phyloP scores from a whole-genome alignment of 768 basidiomycete species.

The Lactarius tabidus region DNA sequence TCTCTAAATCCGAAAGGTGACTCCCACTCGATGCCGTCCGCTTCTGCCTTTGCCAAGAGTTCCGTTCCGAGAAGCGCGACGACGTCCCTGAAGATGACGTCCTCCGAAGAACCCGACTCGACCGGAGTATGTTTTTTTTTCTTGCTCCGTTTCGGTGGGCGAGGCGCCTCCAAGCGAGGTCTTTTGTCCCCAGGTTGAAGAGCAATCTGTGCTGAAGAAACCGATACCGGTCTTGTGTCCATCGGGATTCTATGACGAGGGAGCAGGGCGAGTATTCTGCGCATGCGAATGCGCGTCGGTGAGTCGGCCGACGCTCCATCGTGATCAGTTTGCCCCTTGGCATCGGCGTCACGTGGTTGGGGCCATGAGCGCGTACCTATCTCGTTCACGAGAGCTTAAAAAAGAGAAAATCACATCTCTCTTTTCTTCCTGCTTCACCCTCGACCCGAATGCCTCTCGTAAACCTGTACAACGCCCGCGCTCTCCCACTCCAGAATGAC shows the following conservation, averaged over 20 bases:
- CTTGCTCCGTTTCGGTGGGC: slow-evolving; percentile 30
- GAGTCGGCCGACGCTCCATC: neutral
- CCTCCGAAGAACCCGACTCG: slow-evolving; percentile 66
- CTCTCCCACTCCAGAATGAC: neutral
- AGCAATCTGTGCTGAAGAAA: neutral
- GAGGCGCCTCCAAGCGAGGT: slow-evolving; percentile 27
- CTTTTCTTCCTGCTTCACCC: neutral
- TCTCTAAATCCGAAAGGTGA: slow-evolving; percentile 57
- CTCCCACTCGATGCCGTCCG: slow-evolving; percentile 49
- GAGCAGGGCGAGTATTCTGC: neutral
- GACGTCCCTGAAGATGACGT: slow-evolving; percentile 74
- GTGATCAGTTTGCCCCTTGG: neutral
- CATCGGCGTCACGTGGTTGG: neutral
- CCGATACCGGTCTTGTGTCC: neutral
- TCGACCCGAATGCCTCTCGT: slow-evolving; percentile 5
- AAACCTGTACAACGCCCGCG: slow-evolving; percentile 2
- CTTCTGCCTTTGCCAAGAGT: slow-evolving; percentile 46
- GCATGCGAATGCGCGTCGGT: neutral
- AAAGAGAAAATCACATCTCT: neutral
- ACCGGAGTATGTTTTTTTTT: slow-evolving; percentile 39
- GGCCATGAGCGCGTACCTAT: neutral
- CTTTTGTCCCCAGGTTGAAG: slow-evolving; percentile 33
- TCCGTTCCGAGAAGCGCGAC: slow-evolving; percentile 59
- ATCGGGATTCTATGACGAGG: neutral
- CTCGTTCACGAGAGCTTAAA: neutral